A percentile compares a stretch with the other conserved stretches of the same genome.
phyloP scores from a whole-genome alignment of 1,284 basidiomycete genomes.

The Boletus subluridellus region DNA sequence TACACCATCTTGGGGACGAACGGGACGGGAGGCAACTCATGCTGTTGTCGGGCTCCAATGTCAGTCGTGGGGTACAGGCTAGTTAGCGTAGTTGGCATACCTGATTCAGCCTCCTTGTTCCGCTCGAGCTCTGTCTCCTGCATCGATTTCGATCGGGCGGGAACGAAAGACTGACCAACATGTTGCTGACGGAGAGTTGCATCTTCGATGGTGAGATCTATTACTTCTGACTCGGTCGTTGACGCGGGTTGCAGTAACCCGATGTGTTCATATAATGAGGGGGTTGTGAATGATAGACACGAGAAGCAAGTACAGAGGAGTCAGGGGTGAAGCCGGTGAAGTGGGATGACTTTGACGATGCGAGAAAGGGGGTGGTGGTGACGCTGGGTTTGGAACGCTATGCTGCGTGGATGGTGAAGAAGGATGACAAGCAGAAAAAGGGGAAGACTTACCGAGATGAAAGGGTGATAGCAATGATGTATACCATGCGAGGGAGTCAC shows the following conservation, averaged over 20 bases:
- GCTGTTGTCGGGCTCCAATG: no score
- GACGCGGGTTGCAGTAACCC: background rate
- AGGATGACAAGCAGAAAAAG: background rate
- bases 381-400: background rate
- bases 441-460: conserved; percentile 11
- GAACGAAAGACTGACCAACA: conserved; percentile 23
- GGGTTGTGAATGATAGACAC: conserved; percentile 1
- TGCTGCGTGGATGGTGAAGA: conserved; percentile 13
- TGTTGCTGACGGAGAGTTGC: conserved; percentile 6
- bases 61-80: no score
- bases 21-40: no score
- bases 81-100: no score
- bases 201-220: conserved; percentile 28
- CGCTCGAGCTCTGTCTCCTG: no score
- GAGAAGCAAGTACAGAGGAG: conserved; percentile 6
- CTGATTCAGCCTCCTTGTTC: no score
- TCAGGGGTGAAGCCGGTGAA: conserved; percentile 2
- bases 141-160: conserved; percentile 1
- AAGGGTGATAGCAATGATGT: conserved; percentile 2
- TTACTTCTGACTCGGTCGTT: conserved; percentile 11
- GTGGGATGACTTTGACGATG: conserved; percentile 2
- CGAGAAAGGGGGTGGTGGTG: background rate
- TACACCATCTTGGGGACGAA: no score
- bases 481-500: background rate
- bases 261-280: conserved; percentile 1